These are phyloP conservation scores for Abortiporus biennis DNA, from an alignment of 1,284 basidiomycete genomes.

Conservation along the genomic window DNA sequence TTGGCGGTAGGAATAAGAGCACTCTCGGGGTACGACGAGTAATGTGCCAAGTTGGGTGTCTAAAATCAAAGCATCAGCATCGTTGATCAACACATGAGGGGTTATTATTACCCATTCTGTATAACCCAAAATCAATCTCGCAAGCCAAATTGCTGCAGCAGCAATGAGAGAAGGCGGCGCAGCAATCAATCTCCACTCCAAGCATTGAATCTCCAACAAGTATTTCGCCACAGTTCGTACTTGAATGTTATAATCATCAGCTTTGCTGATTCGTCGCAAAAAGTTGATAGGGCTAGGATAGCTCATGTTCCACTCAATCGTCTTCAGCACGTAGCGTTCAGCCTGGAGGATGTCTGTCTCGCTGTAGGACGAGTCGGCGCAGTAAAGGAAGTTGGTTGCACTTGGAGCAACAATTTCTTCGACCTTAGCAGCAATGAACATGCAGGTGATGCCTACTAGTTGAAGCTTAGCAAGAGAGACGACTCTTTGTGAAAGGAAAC, in stretches of 20 bases:
- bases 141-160: slow-evolving; percentile 90
- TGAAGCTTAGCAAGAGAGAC: slow-evolving; percentile 93
- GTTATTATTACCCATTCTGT: slow-evolving; percentile 74
- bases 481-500: slow-evolving; percentile 87
- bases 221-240: slow-evolving; percentile 91
- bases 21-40: slow-evolving; percentile 85
- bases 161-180: slow-evolving; percentile 84
- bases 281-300: slow-evolving; percentile 95
- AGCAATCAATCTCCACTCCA: slow-evolving; percentile 83
- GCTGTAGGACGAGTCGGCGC: slow-evolving; percentile 85
- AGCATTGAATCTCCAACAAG: slow-evolving; percentile 83
- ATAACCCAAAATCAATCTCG: slow-evolving; percentile 76
- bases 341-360: slow-evolving; percentile 89
- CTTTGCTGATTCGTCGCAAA: slow-evolving; percentile 89
- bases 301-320: slow-evolving; percentile 87
- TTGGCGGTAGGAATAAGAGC: slow-evolving; percentile 85
- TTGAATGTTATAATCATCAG: slow-evolving; percentile 92
- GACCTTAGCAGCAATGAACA: slow-evolving; percentile 94
- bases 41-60: slow-evolving; percentile 88
- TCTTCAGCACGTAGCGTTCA: slow-evolving; percentile 90
- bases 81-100: background rate
- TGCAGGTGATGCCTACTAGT: slow-evolving; percentile 89
- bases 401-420: slow-evolving; percentile 95
- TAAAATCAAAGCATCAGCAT: slow-evolving; percentile 25
- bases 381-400: slow-evolving; percentile 82